Evolutionary conservation across 2,329 filamentous ascomycete genomes (phyloP).

Genomic region (Stagonosporopsis cucurbitacearum): DNA sequence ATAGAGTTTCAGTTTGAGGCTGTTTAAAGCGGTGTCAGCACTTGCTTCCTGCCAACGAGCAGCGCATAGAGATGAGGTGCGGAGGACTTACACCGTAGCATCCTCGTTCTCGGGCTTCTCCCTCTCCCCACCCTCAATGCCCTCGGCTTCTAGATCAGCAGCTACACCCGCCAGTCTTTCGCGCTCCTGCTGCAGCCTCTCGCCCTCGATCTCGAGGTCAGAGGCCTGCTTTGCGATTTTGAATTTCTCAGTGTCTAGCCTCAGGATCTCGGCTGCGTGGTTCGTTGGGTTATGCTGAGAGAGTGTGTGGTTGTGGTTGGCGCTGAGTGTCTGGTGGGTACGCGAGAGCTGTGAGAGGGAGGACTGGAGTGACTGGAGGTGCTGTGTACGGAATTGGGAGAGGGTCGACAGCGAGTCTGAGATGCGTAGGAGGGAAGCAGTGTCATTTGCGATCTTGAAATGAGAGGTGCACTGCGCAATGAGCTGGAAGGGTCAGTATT

Average conservation of each 20-base stretch:
- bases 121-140: slow-evolving; percentile 74
- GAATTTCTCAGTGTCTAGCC: slow-evolving; percentile 92
- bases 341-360: slow-evolving; percentile 68
- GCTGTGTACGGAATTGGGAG: slow-evolving; percentile 80
- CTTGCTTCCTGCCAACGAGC: background rate
- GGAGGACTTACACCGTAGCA: slow-evolving; percentile 53
- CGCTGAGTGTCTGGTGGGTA: slow-evolving; percentile 73
- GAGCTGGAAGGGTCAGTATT: slow-evolving; percentile 62
- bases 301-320: slow-evolving; percentile 79
- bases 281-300: slow-evolving; percentile 75
- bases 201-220: slow-evolving; percentile 92
- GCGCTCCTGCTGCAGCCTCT: slow-evolving; percentile 81
- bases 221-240: slow-evolving; percentile 88
- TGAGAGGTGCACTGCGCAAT: slow-evolving; percentile 91
- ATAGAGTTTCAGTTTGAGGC: slow-evolving; percentile 86
- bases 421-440: slow-evolving; percentile 80
- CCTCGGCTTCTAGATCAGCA: slow-evolving; percentile 84
- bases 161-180: slow-evolving; percentile 76
- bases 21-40: slow-evolving; percentile 33
- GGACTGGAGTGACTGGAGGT: slow-evolving; percentile 57
- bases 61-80: no score
- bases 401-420: slow-evolving; percentile 82
- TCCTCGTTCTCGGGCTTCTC: slow-evolving; percentile 57
- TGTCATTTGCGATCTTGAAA: slow-evolving; percentile 94
- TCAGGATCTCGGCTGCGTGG: slow-evolving; percentile 83